phyloP scores from a whole-genome alignment of 805 yeast species.

The Peterozyma xylosa region DNA sequence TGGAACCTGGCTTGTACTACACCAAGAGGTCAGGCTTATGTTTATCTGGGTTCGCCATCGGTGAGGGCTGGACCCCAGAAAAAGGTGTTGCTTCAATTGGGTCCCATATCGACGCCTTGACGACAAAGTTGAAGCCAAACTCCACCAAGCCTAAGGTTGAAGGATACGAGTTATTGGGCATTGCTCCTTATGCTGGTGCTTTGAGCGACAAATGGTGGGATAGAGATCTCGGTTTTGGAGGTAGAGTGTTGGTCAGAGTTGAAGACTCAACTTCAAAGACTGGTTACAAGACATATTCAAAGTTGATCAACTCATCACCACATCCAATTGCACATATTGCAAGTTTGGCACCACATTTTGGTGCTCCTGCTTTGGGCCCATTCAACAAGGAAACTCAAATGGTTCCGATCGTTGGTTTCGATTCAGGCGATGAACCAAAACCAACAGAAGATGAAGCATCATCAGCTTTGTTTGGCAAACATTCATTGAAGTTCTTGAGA shows the following conservation, averaged over 20 bases:
- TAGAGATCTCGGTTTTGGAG: conserved; percentile 81
- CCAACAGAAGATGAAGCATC: conserved; percentile 53
- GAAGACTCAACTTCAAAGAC: conserved; percentile 18
- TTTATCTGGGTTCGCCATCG: conserved; percentile 64
- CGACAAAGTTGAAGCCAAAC: conserved; percentile 64
- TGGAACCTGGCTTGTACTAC: conserved; percentile 48
- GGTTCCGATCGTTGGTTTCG: conserved; percentile 70
- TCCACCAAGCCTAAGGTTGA: conserved; percentile 55
- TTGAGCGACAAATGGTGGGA: conserved; percentile 67
- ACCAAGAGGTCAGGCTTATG: conserved; percentile 64
- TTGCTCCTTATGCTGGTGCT: conserved; percentile 79
- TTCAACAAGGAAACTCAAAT: conserved; percentile 72
- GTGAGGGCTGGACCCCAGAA: conserved; percentile 55
- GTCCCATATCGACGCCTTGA: conserved; percentile 68
- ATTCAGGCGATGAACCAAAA: conserved; percentile 28
- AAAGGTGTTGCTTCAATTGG: conserved; percentile 67
- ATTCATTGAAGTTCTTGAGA: conserved; percentile 59
- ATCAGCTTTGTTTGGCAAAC: conserved; percentile 64
- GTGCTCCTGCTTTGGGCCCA: conserved; percentile 59
- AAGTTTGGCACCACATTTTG: conserved; percentile 83
- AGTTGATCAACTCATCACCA: conserved; percentile 51
- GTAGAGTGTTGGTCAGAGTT: conserved; percentile 53
- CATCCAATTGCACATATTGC: conserved; percentile 77
- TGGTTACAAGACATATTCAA: conserved; percentile 15
- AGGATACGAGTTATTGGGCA: conserved; percentile 74